A percentile compares a stretch with the other conserved stretches of the same genome.
Evolutionary conservation across 352 stramenopile species (phyloP).

Genomic region (Pythium oligandrum): DNA sequence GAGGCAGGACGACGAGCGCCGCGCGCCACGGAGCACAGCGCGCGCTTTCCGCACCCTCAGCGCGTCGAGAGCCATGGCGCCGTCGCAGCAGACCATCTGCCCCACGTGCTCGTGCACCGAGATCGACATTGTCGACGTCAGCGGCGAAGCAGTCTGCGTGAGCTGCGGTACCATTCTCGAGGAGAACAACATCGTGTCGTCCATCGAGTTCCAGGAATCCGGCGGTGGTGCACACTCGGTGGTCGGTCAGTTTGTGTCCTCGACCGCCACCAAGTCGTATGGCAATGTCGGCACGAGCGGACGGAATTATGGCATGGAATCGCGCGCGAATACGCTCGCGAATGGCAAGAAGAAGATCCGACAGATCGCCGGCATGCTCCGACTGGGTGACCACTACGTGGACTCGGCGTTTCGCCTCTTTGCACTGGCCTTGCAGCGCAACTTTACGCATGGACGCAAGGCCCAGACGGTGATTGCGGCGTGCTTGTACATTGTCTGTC

Average conservation of each 20-base stretch:
- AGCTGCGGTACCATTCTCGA: constrained; percentile 93
- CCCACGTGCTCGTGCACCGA: constrained; percentile 93
- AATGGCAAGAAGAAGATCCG: constrained; percentile 93
- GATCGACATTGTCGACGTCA: constrained; percentile 94
- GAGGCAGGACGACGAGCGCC: no score
- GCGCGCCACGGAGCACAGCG: no score
- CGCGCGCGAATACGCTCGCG: constrained; percentile 93
- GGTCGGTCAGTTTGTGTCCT: constrained; percentile 95
- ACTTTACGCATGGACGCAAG: constrained; percentile 96
- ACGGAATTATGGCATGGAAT: constrained; percentile 92
- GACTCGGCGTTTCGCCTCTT: constrained; percentile 96
- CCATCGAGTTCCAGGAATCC: constrained; percentile 96
- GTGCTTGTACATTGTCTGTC: constrained; percentile 99
- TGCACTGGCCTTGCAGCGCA: constrained; percentile 93
- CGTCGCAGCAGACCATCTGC: constrained; percentile 53
- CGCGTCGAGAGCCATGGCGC: not conserved
- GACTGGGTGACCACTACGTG: constrained; percentile 93
- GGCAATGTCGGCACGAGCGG: constrained; percentile 82
- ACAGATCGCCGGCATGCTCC: constrained; percentile 92
- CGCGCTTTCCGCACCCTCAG: no score
- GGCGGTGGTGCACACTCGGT: constrained; percentile 88
- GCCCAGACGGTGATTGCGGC: constrained; percentile 96
- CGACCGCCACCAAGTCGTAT: constrained; percentile 89
- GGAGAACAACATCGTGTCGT: constrained; percentile 97
- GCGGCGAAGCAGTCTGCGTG: constrained; percentile 83